Evolutionary conservation across 306 rosid species (phyloP).

Genomic region (Vigna mungo): DNA sequence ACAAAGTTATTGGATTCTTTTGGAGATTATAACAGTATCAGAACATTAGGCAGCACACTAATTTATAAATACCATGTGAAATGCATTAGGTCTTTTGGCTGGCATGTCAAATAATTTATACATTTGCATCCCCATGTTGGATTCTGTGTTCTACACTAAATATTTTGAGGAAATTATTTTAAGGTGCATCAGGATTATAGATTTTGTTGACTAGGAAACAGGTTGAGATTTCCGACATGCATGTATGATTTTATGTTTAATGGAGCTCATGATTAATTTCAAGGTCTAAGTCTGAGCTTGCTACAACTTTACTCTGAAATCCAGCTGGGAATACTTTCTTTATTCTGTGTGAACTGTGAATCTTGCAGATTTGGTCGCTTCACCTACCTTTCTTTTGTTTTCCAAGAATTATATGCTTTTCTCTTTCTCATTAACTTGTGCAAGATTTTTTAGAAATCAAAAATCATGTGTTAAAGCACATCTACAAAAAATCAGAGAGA

Average conservation of each 20-base stretch:
- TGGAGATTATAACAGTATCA: constrained; percentile 38
- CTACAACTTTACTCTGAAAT: constrained; percentile 33
- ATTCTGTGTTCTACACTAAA: constrained; percentile 47
- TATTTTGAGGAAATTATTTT: constrained; percentile 40
- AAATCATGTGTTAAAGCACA: no score
- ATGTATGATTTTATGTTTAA: constrained; percentile 8
- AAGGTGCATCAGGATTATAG: constrained; percentile 32
- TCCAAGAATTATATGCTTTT: constrained; percentile 24
- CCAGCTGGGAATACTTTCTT: constrained; percentile 45
- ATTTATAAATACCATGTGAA: constrained; percentile 72
- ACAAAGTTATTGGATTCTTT: constrained; percentile 56
- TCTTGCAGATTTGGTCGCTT: constrained; percentile 9
- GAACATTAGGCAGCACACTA: constrained; percentile 47
- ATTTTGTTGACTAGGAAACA: constrained; percentile 47
- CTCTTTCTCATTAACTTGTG: not conserved
- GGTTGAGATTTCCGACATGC: constrained; percentile 43
- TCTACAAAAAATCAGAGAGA: no score
- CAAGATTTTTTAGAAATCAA: not conserved
- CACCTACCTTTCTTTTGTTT: constrained; percentile 13
- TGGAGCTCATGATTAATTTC: constrained; percentile 50
- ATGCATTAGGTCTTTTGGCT: constrained; percentile 56
- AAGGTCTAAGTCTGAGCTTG: constrained; percentile 35
- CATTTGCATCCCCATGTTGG: constrained; percentile 38
- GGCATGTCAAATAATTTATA: constrained; percentile 51
- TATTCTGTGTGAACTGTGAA: constrained; percentile 30